A percentile compares a stretch with the other conserved stretches of the same genome.
Evolutionary conservation across 768 basidiomycete species (phyloP).

Genomic region (Lactarius trivialis): DNA sequence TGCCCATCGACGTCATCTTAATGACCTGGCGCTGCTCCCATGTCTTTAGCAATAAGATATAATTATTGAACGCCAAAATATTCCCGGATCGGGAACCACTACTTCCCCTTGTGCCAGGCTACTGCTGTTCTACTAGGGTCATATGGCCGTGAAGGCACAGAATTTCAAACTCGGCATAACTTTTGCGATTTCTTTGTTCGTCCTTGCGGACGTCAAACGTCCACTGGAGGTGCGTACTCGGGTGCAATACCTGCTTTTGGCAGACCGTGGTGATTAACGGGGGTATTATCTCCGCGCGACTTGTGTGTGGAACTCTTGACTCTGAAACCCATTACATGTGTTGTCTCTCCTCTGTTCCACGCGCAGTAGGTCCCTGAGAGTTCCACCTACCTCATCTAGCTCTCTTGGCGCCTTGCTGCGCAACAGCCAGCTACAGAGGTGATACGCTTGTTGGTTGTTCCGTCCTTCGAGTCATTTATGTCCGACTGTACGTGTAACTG

Average conservation of each 20-base stretch:
- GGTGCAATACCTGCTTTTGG: not conserved
- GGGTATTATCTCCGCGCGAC: not conserved
- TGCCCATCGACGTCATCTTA: not conserved
- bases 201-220: not conserved
- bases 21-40: not conserved
- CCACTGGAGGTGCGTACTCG: not conserved
- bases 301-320: not conserved
- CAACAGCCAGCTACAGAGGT: not conserved
- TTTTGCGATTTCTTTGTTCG: not conserved
- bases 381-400: not conserved
- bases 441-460: not conserved
- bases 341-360: not conserved
- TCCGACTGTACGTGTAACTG: not conserved
- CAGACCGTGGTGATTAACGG: not conserved
- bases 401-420: not conserved
- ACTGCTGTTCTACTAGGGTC: not conserved
- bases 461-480: not conserved
- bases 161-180: not conserved
- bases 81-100: not conserved
- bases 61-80: slow-evolving; percentile 3
- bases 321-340: not conserved
- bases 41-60: not conserved
- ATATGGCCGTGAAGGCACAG: not conserved
- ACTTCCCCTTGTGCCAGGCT: not conserved
- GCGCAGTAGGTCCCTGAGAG: not conserved